Evolutionary conservation across 2,329 filamentous ascomycete genomes (phyloP).

Genomic region (Pestalotiopsis fici): DNA sequence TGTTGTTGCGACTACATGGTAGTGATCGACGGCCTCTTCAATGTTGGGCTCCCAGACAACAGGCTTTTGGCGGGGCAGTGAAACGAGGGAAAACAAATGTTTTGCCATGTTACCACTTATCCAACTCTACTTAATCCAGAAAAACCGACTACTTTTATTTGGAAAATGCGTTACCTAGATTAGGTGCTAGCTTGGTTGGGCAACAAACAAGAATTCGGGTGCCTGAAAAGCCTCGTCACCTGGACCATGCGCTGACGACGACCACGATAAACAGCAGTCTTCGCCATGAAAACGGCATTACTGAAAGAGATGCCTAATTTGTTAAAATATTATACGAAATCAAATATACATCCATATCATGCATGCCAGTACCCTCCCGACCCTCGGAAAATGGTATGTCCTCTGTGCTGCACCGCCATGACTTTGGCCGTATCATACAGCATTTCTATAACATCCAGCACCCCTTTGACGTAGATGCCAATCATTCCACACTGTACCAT

Average conservation of each 20-base stretch:
- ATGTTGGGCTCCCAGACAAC: not conserved
- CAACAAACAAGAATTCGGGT: conserved; percentile 2
- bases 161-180: too few species aligned
- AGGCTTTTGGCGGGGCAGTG: not conserved
- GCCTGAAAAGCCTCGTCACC: conserved; percentile 8
- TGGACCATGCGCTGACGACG: conserved; percentile 2
- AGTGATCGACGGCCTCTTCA: too few species aligned
- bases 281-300: not conserved
- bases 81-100: not conserved
- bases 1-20: not conserved
- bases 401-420: not conserved
- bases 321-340: not conserved
- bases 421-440: not conserved
- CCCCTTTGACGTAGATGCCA: not conserved
- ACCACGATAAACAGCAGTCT: not conserved
- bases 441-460: not conserved
- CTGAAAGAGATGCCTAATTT: not conserved
- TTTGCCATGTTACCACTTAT: not conserved
- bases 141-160: not conserved
- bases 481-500: not conserved
- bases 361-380: not conserved
- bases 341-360: not conserved
- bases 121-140: not conserved
- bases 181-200: not conserved
- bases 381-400: not conserved